Evolutionary conservation across 2,329 filamentous ascomycete species (phyloP).

Genomic region (Fonsecaea erecta): DNA sequence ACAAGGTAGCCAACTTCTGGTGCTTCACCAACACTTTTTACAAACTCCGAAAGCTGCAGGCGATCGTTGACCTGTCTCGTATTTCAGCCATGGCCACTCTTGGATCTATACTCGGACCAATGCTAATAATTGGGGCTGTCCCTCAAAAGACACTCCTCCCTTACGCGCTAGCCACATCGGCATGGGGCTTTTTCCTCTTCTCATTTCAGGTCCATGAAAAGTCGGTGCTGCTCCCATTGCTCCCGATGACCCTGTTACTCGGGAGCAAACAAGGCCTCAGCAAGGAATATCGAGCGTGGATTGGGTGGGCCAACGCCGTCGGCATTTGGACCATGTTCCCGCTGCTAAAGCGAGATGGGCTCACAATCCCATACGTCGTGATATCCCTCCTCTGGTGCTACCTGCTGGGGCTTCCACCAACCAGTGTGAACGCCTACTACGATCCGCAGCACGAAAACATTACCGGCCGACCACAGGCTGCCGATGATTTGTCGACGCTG

Average conservation of each 20-base stretch:
- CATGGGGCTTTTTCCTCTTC: conserved; percentile 97
- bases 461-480: conserved; percentile 30
- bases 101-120: conserved; percentile 76
- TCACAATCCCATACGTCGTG: conserved; percentile 82
- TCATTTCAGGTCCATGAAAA: conserved; percentile 99
- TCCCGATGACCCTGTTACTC: conserved; percentile 90
- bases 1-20: conserved; percentile 99
- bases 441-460: conserved; percentile 34
- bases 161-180: conserved; percentile 77
- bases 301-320: conserved; percentile 92
- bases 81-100: conserved; percentile 76
- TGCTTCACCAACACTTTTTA: conserved; percentile 78
- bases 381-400: conserved; percentile 89
- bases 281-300: conserved; percentile 80
- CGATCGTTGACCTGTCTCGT: conserved; percentile 72
- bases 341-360: conserved; percentile 79
- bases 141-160: conserved; percentile 79
- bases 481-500: conserved; percentile 34
- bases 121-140: conserved; percentile 75
- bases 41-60: conserved; percentile 74
- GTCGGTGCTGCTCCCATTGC: conserved; percentile 86
- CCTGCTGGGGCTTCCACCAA: conserved; percentile 82
- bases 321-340: conserved; percentile 95
- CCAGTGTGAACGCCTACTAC: conserved; percentile 41
- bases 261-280: conserved; percentile 77